Evolutionary conservation across 2,329 filamentous ascomycete species (phyloP).

Genomic region (Plectosphaerella cucumerina): DNA sequence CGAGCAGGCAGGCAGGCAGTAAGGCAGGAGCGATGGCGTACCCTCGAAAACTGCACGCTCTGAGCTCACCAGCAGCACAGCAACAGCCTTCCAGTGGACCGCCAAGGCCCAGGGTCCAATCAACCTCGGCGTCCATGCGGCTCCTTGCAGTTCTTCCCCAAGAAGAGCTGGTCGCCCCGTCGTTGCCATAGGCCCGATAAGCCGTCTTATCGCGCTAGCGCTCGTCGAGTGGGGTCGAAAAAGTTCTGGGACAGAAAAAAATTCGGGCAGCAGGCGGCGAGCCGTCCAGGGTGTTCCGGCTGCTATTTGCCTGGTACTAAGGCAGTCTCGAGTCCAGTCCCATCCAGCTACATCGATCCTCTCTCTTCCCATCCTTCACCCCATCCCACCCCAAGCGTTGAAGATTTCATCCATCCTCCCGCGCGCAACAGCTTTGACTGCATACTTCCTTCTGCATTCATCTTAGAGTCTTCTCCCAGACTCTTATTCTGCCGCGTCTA

Average conservation of each 20-base stretch:
- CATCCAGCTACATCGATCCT: conserved; percentile 1
- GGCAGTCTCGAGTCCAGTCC: background rate
- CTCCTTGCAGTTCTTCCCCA: conserved; percentile 8
- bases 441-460: conserved; percentile 4
- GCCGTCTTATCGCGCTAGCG: conserved; percentile 10
- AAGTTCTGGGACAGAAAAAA: conserved; percentile 12
- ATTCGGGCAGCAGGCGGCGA: conserved; percentile 12
- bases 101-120: conserved; percentile 6
- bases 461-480: conserved; percentile 12
- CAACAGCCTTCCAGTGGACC: too few relatives aligned
- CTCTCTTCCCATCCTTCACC: conserved; percentile 6
- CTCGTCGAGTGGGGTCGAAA: conserved; percentile 12
- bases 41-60: too few relatives aligned
- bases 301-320: background rate
- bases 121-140: too few relatives aligned
- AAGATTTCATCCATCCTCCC: background rate
- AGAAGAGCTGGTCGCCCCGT: conserved; percentile 9
- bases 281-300: background rate
- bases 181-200: conserved; percentile 14
- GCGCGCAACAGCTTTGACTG: background rate
- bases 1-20: too few relatives aligned
- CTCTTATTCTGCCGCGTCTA: background rate
- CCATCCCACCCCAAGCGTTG: conserved; percentile 3
- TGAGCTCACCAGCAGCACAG: too few relatives aligned
- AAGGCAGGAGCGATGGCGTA: too few relatives aligned